Base-by-base conservation (phyloP, 176 grass and related monocot genomes). In the Aegilops umbellulata region DNA sequence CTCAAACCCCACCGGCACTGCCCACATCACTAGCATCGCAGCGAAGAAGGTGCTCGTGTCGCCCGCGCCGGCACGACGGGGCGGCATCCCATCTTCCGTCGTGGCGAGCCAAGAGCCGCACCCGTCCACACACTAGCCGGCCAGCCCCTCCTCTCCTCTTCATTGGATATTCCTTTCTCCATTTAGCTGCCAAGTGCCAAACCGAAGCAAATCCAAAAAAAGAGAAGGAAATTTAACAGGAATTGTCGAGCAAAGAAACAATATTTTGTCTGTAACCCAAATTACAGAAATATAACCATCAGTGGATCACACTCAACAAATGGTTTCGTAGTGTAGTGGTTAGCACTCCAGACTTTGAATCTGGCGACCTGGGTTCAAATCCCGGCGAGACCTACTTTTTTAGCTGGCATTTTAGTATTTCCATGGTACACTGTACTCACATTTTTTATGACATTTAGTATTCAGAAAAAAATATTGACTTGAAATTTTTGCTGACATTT, bases 341-440 rank as follows among this genome's bases (percentile, higher is more conserved):
- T 98, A 98, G 93, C 95, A 98, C 95, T 98, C 95, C 91, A 93
- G 95, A 98, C 91, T 98, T 95, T 99, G 94, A 99, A 99, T 95
- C 90, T 96, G 90, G 97, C 90, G 85, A 99, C 94, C 90, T 96
- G 92, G 94, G 94, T 99, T 99, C 97, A 85, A 96, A 99, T 99
- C 97, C 94, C 94, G 94, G 93, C 42, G 79, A 51, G 74, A 57
- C 74, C 74, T 77, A 6, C 2, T 35, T 68, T 62, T 68, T 68
- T 35, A 69, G 66, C 31, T 69, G 32, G 4, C 29, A 67, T 67
- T 22, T 67, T 67, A 34, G 19, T 38, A 15, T 80, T 80, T 65
- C 61, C n/a, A 11, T 41, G 2, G 5, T 67, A 53, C 17, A 35
- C 1, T 10, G 31, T 24, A 39, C 35, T 5, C 10, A 6, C 35